These are phyloP conservation scores for Pochonia chlamydosporia DNA, from an alignment of 2,329 filamentous ascomycete species.

Conservation along the genomic window DNA sequence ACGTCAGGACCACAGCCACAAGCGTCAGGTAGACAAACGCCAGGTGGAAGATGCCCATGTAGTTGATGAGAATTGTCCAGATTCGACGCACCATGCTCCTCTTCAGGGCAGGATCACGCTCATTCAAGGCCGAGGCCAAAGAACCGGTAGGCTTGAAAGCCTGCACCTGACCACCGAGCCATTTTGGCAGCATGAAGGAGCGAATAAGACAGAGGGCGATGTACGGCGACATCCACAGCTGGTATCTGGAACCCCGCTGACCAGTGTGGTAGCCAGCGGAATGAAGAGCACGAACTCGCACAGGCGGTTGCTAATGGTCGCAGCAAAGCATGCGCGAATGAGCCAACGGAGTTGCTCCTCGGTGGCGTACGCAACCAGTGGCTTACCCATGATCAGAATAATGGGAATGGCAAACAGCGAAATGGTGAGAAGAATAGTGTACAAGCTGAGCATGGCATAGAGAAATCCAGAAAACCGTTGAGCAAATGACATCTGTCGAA, in stretches of 20 bases:
- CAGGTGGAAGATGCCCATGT: conserved; percentile 50
- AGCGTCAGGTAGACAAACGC: conserved; percentile 48
- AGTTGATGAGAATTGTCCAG: conserved; percentile 49
- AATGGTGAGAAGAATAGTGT: conserved; percentile 48
- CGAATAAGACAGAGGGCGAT: conserved; percentile 52
- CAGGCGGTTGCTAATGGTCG: conserved; percentile 44
- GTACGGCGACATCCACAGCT: conserved; percentile 60
- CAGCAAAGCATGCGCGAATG: conserved; percentile 48
- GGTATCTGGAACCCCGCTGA: conserved; percentile 48
- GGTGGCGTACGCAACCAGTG: conserved; percentile 49
- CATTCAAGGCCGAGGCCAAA: conserved; percentile 48
- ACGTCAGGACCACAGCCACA: conserved; percentile 41
- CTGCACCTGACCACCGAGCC: conserved; percentile 53
- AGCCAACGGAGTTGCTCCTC: conserved; percentile 52
- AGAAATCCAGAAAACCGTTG: conserved; percentile 55
- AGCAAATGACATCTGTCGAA: conserved; percentile 47
- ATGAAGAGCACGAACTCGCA: conserved; percentile 54
- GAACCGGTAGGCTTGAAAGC: conserved; percentile 58
- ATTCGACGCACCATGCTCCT: conserved; percentile 49
- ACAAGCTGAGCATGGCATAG: conserved; percentile 49
- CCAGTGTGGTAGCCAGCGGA: conserved; percentile 55
- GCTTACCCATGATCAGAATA: conserved; percentile 50
- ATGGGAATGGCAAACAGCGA: conserved; percentile 54
- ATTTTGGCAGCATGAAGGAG: conserved; percentile 50
- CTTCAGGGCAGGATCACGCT: conserved; percentile 46